These are phyloP conservation scores for Tardiomyces depauwii DNA, from an alignment of 1,139 yeast genomes.

Conservation along the genomic window DNA sequence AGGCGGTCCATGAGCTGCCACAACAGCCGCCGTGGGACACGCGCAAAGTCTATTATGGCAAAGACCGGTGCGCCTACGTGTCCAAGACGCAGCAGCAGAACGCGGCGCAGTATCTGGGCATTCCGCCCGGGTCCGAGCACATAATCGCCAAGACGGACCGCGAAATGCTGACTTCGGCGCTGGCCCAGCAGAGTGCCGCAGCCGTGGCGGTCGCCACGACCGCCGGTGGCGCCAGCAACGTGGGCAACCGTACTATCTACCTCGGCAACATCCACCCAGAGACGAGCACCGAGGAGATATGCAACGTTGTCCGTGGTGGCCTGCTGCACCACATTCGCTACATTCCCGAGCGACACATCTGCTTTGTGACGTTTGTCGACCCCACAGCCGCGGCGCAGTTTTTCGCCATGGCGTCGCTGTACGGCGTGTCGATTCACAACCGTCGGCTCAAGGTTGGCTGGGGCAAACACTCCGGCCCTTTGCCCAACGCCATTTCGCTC, in stretches of 20 bases:
- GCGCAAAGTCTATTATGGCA: slow-evolving; percentile 72
- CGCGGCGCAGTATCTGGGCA: slow-evolving; percentile 89
- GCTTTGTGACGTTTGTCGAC: slow-evolving; percentile 86
- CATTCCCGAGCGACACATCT: slow-evolving; percentile 72
- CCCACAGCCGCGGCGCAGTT: slow-evolving; percentile 92
- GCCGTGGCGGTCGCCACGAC: slow-evolving; percentile 63
- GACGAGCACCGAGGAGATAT: slow-evolving; percentile 80
- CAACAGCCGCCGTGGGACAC: slow-evolving; percentile 45
- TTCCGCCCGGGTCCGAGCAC: slow-evolving; percentile 84
- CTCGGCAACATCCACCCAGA: slow-evolving; percentile 80
- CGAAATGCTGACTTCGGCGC: slow-evolving; percentile 37
- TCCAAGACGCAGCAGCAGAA: slow-evolving; percentile 94
- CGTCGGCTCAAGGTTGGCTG: slow-evolving; percentile 83
- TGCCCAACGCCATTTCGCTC: slow-evolving; percentile 64
- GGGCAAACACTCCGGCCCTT: slow-evolving; percentile 93
- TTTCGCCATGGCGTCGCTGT: slow-evolving; percentile 76
- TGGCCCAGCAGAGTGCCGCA: slow-evolving; percentile 62
- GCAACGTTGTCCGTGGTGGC: slow-evolving; percentile 93
- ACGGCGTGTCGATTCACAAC: slow-evolving; percentile 71
- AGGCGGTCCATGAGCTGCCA: slow-evolving; percentile 58
- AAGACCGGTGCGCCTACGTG: slow-evolving; percentile 73
- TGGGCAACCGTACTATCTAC: slow-evolving; percentile 88
- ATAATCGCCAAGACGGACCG: slow-evolving; percentile 72
- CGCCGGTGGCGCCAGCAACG: slow-evolving; percentile 66
- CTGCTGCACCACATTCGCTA: slow-evolving; percentile 50